Evolutionary conservation across 257 asterid species (phyloP), one percentile per base, ranked within the genome.

Genomic region (Osmanthus fragrans): DNA sequence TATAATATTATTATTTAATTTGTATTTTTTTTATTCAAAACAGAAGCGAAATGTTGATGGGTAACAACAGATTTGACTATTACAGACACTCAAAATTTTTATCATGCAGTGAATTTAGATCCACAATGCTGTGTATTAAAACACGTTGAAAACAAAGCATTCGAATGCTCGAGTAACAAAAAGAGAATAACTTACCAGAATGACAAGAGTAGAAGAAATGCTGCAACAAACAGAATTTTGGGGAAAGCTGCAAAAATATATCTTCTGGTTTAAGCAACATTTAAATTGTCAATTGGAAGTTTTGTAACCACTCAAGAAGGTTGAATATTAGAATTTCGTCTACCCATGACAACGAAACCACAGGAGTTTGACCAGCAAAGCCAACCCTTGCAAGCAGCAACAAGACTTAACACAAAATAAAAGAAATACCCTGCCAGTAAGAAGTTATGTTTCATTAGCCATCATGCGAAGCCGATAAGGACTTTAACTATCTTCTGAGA

Each of bases 321-420:
- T 63, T 3, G 36, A 63, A 16, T 34, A 6, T 9, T 15, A 47
- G 76, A 66, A 80, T 65, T 32, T 71, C 82, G 71, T 91, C 40
- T 88, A 95, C 99, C 98, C 98, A 95, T 93, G 85, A 82, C 80
- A 73, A 90, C 69, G 87, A 95, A 95, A 79, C 99, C 99, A 85
- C 96, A 93, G 54, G 91, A 90, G 81, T 86, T 82, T 37, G 92
- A 90, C 98, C 98, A 95, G 87, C 90, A 90, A 84, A 72, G 77
- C 98, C 99, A 95, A 75, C 86, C 90, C 89, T 93, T 88, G 77
- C 97, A 93, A 76, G 97, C 97, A 74, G 99, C 98, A 83, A 91
- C 87, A 70, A 89, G 88, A 75, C 87, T 85, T 79, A 90, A 85
- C 77, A 89, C 77, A 81, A 92, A 93, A 80, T 91, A 91, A 75